Evolutionary conservation across 2,329 filamentous ascomycete genomes (phyloP), one percentile per base, ranked within the genome.

Genomic region (Clonostachys solani): DNA sequence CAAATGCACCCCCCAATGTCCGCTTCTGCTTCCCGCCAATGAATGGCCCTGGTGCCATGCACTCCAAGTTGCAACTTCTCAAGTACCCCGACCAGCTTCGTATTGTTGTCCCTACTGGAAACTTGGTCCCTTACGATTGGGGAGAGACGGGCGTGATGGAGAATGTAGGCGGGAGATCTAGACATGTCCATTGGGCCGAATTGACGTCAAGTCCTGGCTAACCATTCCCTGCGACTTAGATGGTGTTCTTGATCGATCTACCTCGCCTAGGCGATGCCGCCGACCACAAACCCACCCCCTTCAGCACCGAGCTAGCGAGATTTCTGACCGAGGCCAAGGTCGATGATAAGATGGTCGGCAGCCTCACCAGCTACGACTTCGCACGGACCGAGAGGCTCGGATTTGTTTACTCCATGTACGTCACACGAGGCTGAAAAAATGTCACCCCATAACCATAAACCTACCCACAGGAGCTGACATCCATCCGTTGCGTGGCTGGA

Each of bases 51-150:
- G 86, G 84, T 19, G 84, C 78, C 56, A 96, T 97, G 91, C 94
- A 97, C 65, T 95, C 90, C 44, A 97, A 99, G 62, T 73, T 97
- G 40, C 92, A 95, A 78, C 68, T 97, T 2, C 75, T 97, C n/a
- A 92, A 91, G 56, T 89, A 90, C 56, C 69, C 78, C 0, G 68
- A 69, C 2, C 84, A 91, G 61, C 66, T 96, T 15, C 82, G 94
- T 7, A 75, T 99, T 41, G 92, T 87, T 2, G 74, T 97, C 3
- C 91, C 94, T 0, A 92, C 86, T 5, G 94, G 91, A 2, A 99
- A 99, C 57, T 71, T 96, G 43, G 84, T 87, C 12, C 75, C 81
- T 8, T 90, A 88, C 57, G 92, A 99, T 61, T 97, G 94, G 92
- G 92, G 92, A 10, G 89, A 95, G 62, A 78, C 75, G 3, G 89